Conservation (phyloP, 2,329 filamentous ascomycete species). For the Ceratocystis cubensis region DNA sequence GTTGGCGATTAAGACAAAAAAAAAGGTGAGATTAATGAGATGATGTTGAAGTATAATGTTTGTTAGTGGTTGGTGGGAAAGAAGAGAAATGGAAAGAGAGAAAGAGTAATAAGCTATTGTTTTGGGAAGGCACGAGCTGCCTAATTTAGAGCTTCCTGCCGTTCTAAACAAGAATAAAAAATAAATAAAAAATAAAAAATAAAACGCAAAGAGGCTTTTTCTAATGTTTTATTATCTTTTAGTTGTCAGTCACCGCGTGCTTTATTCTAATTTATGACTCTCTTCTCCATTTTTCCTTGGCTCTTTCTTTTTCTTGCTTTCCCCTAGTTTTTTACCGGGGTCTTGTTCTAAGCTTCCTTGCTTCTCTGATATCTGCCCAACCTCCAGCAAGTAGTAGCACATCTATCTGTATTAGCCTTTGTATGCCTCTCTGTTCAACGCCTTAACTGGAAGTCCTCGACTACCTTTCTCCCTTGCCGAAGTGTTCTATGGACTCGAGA, state of each 20-base stretch:
- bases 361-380: conserved; percentile 1
- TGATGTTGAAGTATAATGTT: no score
- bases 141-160: conserved; percentile 6
- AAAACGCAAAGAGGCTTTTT: background rate
- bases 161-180: background rate
- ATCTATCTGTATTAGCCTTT: background rate
- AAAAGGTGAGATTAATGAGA: no score
- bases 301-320: background rate
- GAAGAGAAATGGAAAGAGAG: background rate
- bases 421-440: background rate
- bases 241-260: background rate
- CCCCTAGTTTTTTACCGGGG: background rate
- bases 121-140: background rate
- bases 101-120: background rate
- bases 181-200: background rate
- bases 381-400: background rate
- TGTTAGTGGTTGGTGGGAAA: no score
- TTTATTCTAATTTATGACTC: background rate
- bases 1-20: background rate
- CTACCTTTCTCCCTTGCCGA: background rate
- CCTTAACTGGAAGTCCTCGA: background rate
- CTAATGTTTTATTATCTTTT: background rate
- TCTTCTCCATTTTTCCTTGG: background rate
- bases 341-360: background rate
- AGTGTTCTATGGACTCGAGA: no score